A percentile compares a stretch with the other conserved stretches of the same genome.
Conservation (phyloP, 2,329 filamentous ascomycete species). For the Ceratocystiopsis brevicomis region DNA sequence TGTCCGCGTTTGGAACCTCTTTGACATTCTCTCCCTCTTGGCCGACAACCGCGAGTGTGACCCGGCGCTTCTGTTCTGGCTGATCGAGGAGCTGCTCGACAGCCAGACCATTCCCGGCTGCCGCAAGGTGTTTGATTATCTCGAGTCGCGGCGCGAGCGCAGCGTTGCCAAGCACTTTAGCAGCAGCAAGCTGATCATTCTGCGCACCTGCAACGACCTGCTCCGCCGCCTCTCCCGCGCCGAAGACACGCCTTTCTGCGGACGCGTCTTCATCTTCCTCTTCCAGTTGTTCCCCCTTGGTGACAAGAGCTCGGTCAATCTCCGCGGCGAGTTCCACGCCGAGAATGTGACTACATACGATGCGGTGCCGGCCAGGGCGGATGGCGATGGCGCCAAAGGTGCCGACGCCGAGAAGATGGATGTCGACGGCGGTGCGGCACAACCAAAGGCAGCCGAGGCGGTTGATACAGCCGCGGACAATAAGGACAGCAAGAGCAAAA, state of each 20-base stretch:
- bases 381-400: slow-evolving; percentile 11
- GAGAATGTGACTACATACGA: slow-evolving; percentile 88
- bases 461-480: slow-evolving; percentile 11
- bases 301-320: slow-evolving; percentile 92
- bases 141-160: slow-evolving; percentile 79
- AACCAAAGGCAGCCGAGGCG: slow-evolving; percentile 19
- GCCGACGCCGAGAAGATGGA: slow-evolving; percentile 10
- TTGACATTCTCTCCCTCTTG: slow-evolving; percentile 78
- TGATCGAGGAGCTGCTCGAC: slow-evolving; percentile 87
- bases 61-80: slow-evolving; percentile 65
- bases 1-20: slow-evolving; percentile 74
- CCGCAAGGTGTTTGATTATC: slow-evolving; percentile 77
- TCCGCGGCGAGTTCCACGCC: slow-evolving; percentile 85
- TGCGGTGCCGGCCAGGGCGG: slow-evolving; percentile 17
- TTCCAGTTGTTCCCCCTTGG: slow-evolving; percentile 95
- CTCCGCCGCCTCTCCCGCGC: slow-evolving; percentile 85
- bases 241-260: slow-evolving; percentile 93
- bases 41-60: slow-evolving; percentile 67
- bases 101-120: slow-evolving; percentile 90
- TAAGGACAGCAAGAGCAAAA: slow-evolving; percentile 13
- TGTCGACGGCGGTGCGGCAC: slow-evolving; percentile 13
- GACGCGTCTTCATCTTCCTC: slow-evolving; percentile 92
- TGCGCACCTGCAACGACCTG: slow-evolving; percentile 90
- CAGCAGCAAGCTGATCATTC: slow-evolving; percentile 70
- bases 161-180: slow-evolving; percentile 67